A percentile compares a stretch with the other conserved stretches of the same genome.
These are phyloP conservation scores for Claviceps quebecensis DNA, from an alignment of 2,329 filamentous ascomycete species.

Conservation along the genomic window DNA sequence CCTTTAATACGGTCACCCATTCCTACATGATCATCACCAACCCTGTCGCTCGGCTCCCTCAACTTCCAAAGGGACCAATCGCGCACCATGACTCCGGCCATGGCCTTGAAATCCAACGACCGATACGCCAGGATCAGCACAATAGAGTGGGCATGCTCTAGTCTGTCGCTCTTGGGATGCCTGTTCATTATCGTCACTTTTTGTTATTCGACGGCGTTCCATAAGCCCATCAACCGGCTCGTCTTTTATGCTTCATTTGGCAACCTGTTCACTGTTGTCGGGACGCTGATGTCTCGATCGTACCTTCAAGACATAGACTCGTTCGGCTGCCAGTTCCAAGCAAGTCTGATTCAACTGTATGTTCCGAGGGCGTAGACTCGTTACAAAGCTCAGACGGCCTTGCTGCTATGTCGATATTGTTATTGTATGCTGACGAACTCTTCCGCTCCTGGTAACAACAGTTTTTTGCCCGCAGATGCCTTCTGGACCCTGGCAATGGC, in stretches of 20 bases:
- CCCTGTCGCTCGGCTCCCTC: background rate
- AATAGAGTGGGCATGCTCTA: slow-evolving; percentile 55
- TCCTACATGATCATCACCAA: background rate
- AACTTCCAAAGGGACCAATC: background rate
- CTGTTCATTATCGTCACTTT: slow-evolving; percentile 62
- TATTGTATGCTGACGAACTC: background rate
- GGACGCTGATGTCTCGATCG: slow-evolving; percentile 55
- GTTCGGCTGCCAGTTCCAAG: slow-evolving; percentile 57
- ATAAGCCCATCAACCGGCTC: slow-evolving; percentile 75
- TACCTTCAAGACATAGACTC: slow-evolving; percentile 36
- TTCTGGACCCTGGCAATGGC: slow-evolving; percentile 74
- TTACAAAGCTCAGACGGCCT: background rate
- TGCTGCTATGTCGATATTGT: background rate
- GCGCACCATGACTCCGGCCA: background rate
- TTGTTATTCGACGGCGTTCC: slow-evolving; percentile 51
- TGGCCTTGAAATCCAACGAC: slow-evolving; percentile 7
- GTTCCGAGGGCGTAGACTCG: slow-evolving; percentile 13
- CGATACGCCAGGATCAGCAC: slow-evolving; percentile 42
- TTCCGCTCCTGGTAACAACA: slow-evolving; percentile 21
- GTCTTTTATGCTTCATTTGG: slow-evolving; percentile 76
- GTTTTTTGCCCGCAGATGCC: slow-evolving; percentile 66
- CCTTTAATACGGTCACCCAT: background rate
- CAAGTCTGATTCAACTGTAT: slow-evolving; percentile 70
- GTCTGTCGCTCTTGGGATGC: slow-evolving; percentile 57
- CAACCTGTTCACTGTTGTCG: slow-evolving; percentile 65